Percentiles rank a stretch among this genome's conserved stretches.
Conservation (phyloP, 2,329 filamentous ascomycete species). For the Ceratocystis alfenasii region DNA sequence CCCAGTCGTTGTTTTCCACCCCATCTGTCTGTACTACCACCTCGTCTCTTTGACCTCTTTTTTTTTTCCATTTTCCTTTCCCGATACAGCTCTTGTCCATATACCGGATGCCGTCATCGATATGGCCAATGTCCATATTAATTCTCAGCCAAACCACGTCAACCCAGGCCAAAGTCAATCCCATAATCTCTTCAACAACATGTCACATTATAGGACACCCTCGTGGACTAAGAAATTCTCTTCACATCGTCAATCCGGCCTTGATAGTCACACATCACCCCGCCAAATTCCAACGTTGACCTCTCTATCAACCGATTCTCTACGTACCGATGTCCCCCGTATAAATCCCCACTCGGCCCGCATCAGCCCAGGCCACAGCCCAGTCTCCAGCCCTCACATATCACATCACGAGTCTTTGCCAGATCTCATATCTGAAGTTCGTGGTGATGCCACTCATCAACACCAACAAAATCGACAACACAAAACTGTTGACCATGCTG, state of each 20-base stretch:
- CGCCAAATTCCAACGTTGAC: slow-evolving; percentile 9
- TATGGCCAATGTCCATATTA: slow-evolving; percentile 1
- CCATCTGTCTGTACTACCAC: background rate
- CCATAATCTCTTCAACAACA: slow-evolving; percentile 17
- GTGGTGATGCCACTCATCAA: background rate
- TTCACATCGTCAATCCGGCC: slow-evolving; percentile 21
- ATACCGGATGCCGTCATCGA: slow-evolving; percentile 7
- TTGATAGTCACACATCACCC: slow-evolving; percentile 18
- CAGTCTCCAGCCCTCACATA: background rate
- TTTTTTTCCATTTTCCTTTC: background rate
- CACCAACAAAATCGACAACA: background rate
- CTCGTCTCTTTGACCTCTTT: slow-evolving; percentile 7
- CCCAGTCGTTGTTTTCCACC: background rate
- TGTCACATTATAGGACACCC: slow-evolving; percentile 18
- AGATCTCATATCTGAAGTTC: slow-evolving; percentile 4
- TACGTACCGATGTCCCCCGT: background rate
- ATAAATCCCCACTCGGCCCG: background rate
- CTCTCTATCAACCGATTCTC: background rate
- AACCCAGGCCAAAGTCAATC: slow-evolving; percentile 1
- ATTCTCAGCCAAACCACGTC: background rate
- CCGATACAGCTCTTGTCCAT: background rate
- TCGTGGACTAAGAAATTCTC: slow-evolving; percentile 21
- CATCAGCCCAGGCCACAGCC: background rate
- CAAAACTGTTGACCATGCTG: background rate
- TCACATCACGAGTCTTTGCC: background rate